These are phyloP conservation scores for Adansonia madagascariensis DNA, from an alignment of 441 rosid genomes.

Conservation along the genomic window DNA sequence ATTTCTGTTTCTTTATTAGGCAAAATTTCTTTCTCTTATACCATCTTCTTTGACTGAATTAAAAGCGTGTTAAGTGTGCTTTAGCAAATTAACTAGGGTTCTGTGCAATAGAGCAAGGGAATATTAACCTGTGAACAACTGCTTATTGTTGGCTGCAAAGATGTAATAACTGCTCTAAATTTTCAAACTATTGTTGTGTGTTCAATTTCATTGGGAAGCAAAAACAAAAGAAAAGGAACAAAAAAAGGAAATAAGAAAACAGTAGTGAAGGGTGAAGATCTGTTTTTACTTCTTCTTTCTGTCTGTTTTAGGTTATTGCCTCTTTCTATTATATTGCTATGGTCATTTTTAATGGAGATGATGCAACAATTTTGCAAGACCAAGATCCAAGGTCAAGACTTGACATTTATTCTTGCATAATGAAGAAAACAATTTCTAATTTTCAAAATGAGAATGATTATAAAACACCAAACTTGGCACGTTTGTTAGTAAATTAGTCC, in stretches of 20 bases:
- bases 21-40: background rate
- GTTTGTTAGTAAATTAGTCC: background rate
- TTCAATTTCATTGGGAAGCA: background rate
- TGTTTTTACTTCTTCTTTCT: background rate
- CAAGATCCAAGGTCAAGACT: slow-evolving; percentile 1
- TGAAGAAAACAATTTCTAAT: background rate
- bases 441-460: background rate
- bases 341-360: background rate
- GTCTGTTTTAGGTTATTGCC: background rate
- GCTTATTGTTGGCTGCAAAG: background rate
- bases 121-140: background rate
- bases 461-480: background rate
- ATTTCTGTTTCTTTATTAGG: background rate
- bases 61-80: background rate
- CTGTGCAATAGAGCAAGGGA: background rate
- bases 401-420: background rate
- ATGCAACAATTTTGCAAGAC: background rate
- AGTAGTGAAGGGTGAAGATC: slow-evolving; percentile 4
- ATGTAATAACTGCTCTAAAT: background rate
- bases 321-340: background rate
- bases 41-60: background rate
- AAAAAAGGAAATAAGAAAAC: background rate
- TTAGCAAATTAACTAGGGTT: background rate
- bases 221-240: background rate
- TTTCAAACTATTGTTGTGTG: background rate